Base-by-base conservation (phyloP, 306 rosid genomes). In the Quercus alba region DNA sequence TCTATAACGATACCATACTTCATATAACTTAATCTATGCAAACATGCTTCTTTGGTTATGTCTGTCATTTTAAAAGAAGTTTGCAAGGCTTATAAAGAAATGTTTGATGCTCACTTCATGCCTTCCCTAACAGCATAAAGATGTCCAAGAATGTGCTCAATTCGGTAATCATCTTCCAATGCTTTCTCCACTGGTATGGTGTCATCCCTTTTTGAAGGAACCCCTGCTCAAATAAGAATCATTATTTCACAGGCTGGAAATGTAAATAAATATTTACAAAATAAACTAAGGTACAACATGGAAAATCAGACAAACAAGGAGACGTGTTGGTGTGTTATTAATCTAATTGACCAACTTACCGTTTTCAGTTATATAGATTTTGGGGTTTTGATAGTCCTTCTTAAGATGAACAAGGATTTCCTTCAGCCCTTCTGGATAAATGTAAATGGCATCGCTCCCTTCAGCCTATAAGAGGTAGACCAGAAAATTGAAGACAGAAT, bases 361-460 rank as follows among this genome's bases (percentile, higher is more conserved):
- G 46, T 85, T 78, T 64, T 85, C 81, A 19, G 75, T 58, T 2
- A 74, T 49, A 62, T 74, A 74, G 13, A 85, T 74, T 41, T 38
- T 59, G 18, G 81, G 85, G 33, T 31, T 54, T 20, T 13, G 38
- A 54, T 81, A 81, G 2, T 70, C 28, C n/a, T 41, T 8, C 55
- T 81, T 81, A 81, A 69, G 73, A 77, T 26, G 13, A 38, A 25
- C 73, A 73, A 26, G 17, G 83, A 26, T 61, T 79, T 86, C 64
- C 46, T 31, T 56, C 12, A 86, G 75, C 13, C 84, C 80, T 46
- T 70, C 55, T 6, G 84, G 84, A 19, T 80, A 80, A 55, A 57
- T 18, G 38, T 70, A 51, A 73, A 78, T 44, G 75, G 75, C 38
- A 3, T 0, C 5, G 49, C 55, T 75, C 62, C 84, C 86, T 68